Evolutionary conservation across 176 grass and related monocot genomes (phyloP).

Genomic region (Carex pumila): DNA sequence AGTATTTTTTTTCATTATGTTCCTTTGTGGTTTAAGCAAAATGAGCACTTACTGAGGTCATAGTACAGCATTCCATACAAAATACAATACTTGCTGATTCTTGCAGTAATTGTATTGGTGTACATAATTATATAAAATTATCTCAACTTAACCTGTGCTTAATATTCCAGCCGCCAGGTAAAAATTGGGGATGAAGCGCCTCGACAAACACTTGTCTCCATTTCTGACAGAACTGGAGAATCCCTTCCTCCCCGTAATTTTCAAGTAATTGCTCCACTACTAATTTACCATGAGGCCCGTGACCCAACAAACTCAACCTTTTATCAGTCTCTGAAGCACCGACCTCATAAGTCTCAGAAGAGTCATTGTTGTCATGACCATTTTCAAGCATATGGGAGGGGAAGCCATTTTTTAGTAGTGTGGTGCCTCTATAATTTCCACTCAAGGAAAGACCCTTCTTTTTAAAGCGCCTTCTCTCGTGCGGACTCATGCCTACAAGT

Average conservation of each 20-base stretch:
- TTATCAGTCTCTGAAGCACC: slow-evolving; percentile 36
- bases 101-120: background rate
- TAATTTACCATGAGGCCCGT: slow-evolving; percentile 84
- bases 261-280: slow-evolving; percentile 63
- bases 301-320: slow-evolving; percentile 68
- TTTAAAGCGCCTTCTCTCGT: slow-evolving; percentile 61
- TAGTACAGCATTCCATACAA: background rate
- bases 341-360: slow-evolving; percentile 22
- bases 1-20: background rate
- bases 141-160: slow-evolving; percentile 58
- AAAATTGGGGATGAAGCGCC: slow-evolving; percentile 56
- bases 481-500: slow-evolving; percentile 76
- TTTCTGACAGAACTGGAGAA: slow-evolving; percentile 67
- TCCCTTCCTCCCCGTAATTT: slow-evolving; percentile 51
- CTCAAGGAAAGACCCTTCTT: slow-evolving; percentile 66
- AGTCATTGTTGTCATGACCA: slow-evolving; percentile 15
- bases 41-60: background rate
- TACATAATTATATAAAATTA: background rate
- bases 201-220: slow-evolving; percentile 93
- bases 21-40: background rate
- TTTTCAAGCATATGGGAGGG: slow-evolving; percentile 18
- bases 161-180: slow-evolving; percentile 85
- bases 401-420: slow-evolving; percentile 35
- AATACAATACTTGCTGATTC: background rate
- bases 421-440: slow-evolving; percentile 29